A percentile compares a stretch with the other conserved stretches of the same genome.
Evolutionary conservation across 2,329 filamentous ascomycete species (phyloP).

Genomic region (Lasiodiplodia theobromae): DNA sequence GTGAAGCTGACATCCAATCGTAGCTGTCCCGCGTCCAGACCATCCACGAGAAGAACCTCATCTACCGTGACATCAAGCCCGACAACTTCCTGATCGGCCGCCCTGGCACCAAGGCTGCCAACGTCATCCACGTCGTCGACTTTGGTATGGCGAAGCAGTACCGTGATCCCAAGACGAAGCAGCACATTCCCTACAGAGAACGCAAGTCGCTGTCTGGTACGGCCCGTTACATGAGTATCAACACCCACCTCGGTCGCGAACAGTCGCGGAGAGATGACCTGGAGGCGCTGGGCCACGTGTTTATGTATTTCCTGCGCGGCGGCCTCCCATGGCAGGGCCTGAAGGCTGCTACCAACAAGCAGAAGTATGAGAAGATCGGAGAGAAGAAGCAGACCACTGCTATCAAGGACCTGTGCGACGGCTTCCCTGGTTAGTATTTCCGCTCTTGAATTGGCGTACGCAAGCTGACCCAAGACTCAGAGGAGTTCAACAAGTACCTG

Average conservation of each 20-base stretch:
- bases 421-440: conserved; percentile 72
- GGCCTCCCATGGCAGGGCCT: conserved; percentile 73
- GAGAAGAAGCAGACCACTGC: conserved; percentile 99
- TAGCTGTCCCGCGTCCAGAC: conserved; percentile 88
- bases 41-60: conserved; percentile 98
- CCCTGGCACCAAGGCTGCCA: conserved; percentile 89
- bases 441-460: not conserved
- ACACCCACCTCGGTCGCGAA: conserved; percentile 95
- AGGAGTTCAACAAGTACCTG: conserved; percentile 97
- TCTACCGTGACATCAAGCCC: conserved; percentile 98
- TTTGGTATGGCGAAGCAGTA: conserved; percentile 99
- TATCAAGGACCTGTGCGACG: conserved; percentile 96
- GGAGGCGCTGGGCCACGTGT: conserved; percentile 78
- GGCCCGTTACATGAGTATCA: conserved; percentile 99
- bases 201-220: conserved; percentile 96
- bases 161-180: conserved; percentile 97
- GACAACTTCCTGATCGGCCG: conserved; percentile 99
- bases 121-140: conserved; percentile 98
- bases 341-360: conserved; percentile 79
- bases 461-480: conserved; percentile 53
- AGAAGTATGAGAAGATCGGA: conserved; percentile 99
- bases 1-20: conserved; percentile 13
- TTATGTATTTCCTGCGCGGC: conserved; percentile 73
- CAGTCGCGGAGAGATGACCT: conserved; percentile 96
- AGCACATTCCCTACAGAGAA: conserved; percentile 97